A percentile compares a stretch with the other conserved stretches of the same genome.
Evolutionary conservation across 1,284 basidiomycete species (phyloP).

Genomic region (Termitomyces sp.): DNA sequence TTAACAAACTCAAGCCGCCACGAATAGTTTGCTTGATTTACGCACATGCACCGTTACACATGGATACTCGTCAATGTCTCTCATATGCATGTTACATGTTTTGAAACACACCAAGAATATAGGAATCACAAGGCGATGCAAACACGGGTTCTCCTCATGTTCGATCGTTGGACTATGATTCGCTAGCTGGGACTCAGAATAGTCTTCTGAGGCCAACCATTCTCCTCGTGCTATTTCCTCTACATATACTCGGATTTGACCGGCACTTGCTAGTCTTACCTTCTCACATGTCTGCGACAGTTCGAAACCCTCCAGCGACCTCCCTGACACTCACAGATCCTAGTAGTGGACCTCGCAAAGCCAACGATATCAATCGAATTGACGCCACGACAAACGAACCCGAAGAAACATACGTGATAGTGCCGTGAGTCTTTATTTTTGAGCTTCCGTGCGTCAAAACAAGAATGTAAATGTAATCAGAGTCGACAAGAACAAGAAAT

Average conservation of each 20-base stretch:
- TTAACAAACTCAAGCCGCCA: no score
- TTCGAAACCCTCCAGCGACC: neutral
- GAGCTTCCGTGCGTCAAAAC: no score
- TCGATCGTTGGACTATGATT: conserved; percentile 1
- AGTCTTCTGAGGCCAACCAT: neutral
- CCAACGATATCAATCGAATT: neutral
- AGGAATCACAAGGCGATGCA: neutral
- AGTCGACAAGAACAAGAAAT: neutral
- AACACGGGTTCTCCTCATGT: conserved; percentile 7
- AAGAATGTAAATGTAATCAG: neutral
- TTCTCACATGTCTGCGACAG: neutral
- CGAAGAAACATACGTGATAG: neutral
- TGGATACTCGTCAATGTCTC: neutral
- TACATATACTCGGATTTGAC: neutral
- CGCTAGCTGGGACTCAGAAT: neutral
- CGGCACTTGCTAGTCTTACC: neutral
- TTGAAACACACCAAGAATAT: neutral
- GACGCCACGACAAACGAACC: neutral
- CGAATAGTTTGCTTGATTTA: neutral
- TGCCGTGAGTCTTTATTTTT: conserved; percentile 6
- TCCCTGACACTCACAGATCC: neutral
- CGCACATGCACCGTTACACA: neutral
- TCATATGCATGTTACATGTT: neutral
- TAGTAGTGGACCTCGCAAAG: neutral
- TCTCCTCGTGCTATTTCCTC: neutral